Evolutionary conservation across 2,329 filamentous ascomycete species (phyloP), one percentile per base, ranked within the genome.

Genomic region (Chrysosporium keratinophilum): DNA sequence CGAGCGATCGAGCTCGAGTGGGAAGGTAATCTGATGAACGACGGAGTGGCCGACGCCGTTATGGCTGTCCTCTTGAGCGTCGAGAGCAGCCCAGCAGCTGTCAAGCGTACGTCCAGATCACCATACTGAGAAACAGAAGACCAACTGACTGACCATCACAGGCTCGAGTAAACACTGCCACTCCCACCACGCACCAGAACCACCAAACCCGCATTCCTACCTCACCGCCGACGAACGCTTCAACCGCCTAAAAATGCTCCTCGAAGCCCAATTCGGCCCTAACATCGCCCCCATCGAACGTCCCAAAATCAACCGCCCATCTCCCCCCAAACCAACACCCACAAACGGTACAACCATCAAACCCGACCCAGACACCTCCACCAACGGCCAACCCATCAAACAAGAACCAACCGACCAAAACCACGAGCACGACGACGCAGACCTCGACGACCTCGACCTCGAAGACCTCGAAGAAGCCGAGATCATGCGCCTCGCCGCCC

Each of bases 21-120:
- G 93, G 91, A 97, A 68, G 93, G 90, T 55, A 98, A 97, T 67
- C 87, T 95, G 74, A 84, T 96, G 64, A 98, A 97, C 68, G 93
- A 98, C 65, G 88, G 89, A 57, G 94, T 98, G 64, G 93, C 93
- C n/a, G 93, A 98, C 70, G 89, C 93, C 14, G 86, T 97, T 52
- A 88, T 97, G 77, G 89, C 89, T 0, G 88, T 96, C 2, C 78
- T 98, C 10, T 82, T 95, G 62, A 90, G 87, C 0, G 87, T 95
- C 19, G 93, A 98, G 71, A 94, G 85, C 69, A 95, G 87, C 52
- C 93, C 91, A 4, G 93, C 93, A 12, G 91, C 93, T 11, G 91
- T 98, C 49, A 94, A 93, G 71, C 87, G 88, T 87, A 76, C 71
- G 78, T 34, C n/a, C 12, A 5, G 3, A 9, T 15, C 5, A 33